Evolutionary conservation across 2,329 filamentous ascomycete genomes (phyloP), one percentile per base, ranked within the genome.

Genomic region (Aspergillus fischeri): DNA sequence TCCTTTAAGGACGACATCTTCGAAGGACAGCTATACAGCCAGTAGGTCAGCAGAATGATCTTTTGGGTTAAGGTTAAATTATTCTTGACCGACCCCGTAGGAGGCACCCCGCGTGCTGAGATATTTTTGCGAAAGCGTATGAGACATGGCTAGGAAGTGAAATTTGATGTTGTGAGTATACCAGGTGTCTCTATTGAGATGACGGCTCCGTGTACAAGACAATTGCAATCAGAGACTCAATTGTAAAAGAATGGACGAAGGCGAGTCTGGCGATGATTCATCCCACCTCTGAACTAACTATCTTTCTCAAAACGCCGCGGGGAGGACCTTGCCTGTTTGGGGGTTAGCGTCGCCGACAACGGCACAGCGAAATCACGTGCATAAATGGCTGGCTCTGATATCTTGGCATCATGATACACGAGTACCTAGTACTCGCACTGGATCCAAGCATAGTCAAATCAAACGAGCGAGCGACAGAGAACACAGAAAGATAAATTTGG

Each of bases 1-100:
- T 48, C 92, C 92, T 75, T 96, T 95, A 63, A 96, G 81, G 44
- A 96, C 91, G 49, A 92, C 92, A 54, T 92, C 87, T 76, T 97
- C 92, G 73, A 97, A 96, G 53, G 91, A 92, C 65, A 95, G 67
- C 72, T 74, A 56, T 32, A 45, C 0, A 27, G 17, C 17, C 59
- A 32, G 8, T 42, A 27, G n/a, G 50, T 65, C 51, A 65, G 59
- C 56, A 11, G 58, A 35, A 21, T 11, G 2, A 54, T 49, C 41
- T 32, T 53, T 11, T 52, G 41, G 25, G 20, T 47, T 5, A 28
- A 24, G 21, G 54, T 41, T 50, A 25, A 25, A 27, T 25, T 24
- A 24, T 49, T 49, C 29, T 48, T 27, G 35, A 64, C 67, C 48
- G 60, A 73, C 70, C 11, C 68, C 68, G 51, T 66, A 68, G 49